These are phyloP conservation scores for Corymbia calophylla DNA, from an alignment of 441 rosid genomes.

Conservation along the genomic window DNA sequence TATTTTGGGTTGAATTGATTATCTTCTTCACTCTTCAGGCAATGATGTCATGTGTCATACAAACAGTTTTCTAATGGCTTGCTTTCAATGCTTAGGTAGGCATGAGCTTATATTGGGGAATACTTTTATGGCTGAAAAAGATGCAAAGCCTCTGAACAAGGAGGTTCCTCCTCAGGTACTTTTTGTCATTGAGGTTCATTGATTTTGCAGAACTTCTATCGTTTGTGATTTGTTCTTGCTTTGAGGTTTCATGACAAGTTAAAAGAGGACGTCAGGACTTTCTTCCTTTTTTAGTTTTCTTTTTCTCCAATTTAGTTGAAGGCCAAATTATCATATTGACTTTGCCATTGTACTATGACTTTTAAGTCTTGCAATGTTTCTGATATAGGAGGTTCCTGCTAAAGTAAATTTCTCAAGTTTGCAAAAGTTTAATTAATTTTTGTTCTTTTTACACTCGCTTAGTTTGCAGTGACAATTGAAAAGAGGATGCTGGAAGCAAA, in stretches of 20 bases:
- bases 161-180: slow-evolving; percentile 87
- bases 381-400: not conserved
- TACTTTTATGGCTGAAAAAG: slow-evolving; percentile 56
- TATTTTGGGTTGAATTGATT: not conserved
- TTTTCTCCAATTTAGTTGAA: not conserved
- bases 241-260: not conserved
- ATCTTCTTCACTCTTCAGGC: not conserved
- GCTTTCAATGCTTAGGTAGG: slow-evolving; percentile 50
- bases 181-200: not conserved
- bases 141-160: slow-evolving; percentile 47
- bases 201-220: not conserved
- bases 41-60: not conserved
- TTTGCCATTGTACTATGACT: not conserved
- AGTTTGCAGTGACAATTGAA: not conserved
- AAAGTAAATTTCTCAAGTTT: not conserved
- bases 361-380: not conserved
- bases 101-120: slow-evolving; percentile 80
- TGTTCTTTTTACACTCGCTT: not conserved
- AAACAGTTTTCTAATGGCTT: not conserved
- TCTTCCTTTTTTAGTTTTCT: not conserved
- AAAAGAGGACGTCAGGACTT: not conserved
- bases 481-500: not conserved
- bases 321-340: not conserved
- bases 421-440: not conserved
- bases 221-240: not conserved